Evolutionary conservation across 2,329 filamentous ascomycete species (phyloP).

Genomic region (Penicillium sp.): DNA sequence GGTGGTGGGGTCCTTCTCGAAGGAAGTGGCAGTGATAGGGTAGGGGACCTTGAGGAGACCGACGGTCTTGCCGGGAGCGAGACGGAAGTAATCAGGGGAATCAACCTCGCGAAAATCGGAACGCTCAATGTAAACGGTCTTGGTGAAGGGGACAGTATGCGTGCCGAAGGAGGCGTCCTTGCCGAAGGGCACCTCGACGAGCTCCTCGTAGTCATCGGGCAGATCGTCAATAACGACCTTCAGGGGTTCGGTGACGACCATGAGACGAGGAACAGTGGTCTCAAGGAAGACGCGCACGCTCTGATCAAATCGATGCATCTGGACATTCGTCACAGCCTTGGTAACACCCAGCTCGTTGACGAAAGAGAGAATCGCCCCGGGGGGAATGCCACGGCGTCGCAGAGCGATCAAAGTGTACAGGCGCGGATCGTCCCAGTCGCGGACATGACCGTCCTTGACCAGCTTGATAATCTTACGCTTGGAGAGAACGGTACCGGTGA

Average conservation of each 20-base stretch:
- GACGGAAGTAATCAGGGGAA: constrained; percentile 68
- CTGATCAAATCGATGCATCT: constrained; percentile 77
- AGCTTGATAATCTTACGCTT: constrained; percentile 79
- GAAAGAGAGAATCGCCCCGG: constrained; percentile 81
- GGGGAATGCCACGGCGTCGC: constrained; percentile 76
- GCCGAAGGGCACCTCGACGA: constrained; percentile 67
- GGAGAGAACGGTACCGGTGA: constrained; percentile 77
- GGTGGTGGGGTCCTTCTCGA: constrained; percentile 58
- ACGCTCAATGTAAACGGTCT: constrained; percentile 77
- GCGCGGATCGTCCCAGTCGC: constrained; percentile 85
- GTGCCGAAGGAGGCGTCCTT: constrained; percentile 59
- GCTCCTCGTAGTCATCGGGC: constrained; percentile 58
- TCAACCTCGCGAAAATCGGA: constrained; percentile 70
- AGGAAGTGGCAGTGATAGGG: constrained; percentile 63
- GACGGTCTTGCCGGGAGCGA: constrained; percentile 68
- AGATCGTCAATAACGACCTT: constrained; percentile 75
- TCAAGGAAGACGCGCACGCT: constrained; percentile 82
- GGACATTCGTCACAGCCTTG: constrained; percentile 70
- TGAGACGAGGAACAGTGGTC: constrained; percentile 76
- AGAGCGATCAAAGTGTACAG: constrained; percentile 83
- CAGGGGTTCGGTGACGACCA: constrained; percentile 82
- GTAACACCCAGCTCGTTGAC: constrained; percentile 89
- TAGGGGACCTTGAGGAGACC: constrained; percentile 66
- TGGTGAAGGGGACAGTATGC: constrained; percentile 61
- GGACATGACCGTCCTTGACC: constrained; percentile 70